A percentile compares a stretch with the other conserved stretches of the same genome.
These are phyloP conservation scores for Fraxinus excelsior DNA, from an alignment of 257 asterid genomes.

Conservation along the genomic window DNA sequence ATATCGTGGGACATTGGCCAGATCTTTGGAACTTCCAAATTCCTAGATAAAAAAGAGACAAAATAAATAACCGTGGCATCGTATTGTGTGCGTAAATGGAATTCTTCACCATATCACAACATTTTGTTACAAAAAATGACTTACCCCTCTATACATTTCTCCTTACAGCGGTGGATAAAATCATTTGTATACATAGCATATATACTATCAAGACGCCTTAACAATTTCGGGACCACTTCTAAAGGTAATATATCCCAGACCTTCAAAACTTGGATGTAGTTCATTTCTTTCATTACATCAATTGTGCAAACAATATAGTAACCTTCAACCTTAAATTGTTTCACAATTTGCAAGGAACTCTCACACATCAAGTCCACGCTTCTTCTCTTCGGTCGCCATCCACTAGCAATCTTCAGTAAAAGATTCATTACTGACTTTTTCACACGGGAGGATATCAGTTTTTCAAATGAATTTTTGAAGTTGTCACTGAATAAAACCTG, in stretches of 20 bases:
- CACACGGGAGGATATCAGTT: slow-evolving; percentile 29
- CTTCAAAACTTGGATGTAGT: slow-evolving; percentile 53
- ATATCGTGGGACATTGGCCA: slow-evolving; percentile 47
- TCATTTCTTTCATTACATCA: slow-evolving; percentile 45
- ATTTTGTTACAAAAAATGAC: neutral
- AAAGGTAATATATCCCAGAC: slow-evolving; percentile 65
- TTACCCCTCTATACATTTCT: slow-evolving; percentile 55
- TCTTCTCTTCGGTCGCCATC: slow-evolving; percentile 71
- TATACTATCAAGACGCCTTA: slow-evolving; percentile 55
- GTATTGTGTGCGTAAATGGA: neutral
- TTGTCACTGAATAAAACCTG: slow-evolving; percentile 67
- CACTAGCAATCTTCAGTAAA: slow-evolving; percentile 60
- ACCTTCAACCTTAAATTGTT: slow-evolving; percentile 55
- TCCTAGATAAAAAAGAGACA: slow-evolving; percentile 32
- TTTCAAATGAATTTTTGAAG: slow-evolving; percentile 55
- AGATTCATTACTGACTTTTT: slow-evolving; percentile 42
- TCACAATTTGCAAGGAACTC: slow-evolving; percentile 46
- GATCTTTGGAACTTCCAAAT: slow-evolving; percentile 56
- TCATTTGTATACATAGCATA: slow-evolving; percentile 53
- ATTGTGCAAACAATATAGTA: slow-evolving; percentile 51
- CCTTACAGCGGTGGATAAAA: slow-evolving; percentile 49
- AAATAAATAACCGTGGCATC: neutral
- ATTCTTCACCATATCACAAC: neutral
- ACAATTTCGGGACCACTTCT: slow-evolving; percentile 43
- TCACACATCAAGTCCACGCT: slow-evolving; percentile 47